Conservation (phyloP, 148 eudicot genomes). For the Pouteria glomerata region DNA sequence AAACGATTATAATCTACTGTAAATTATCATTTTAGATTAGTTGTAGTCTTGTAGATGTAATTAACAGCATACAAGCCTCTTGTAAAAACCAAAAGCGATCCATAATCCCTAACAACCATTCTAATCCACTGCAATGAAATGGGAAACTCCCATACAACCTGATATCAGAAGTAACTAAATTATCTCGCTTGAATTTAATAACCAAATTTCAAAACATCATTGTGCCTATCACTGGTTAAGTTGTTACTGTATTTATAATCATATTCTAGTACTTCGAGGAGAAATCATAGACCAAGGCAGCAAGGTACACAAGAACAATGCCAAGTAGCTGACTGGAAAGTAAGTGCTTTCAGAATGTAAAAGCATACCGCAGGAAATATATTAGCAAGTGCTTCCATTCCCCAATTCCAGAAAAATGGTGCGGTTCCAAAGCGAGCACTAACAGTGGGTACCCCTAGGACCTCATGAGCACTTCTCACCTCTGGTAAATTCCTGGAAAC, state of each 20-base stretch:
- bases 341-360: not conserved
- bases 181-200: not conserved
- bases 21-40: not conserved
- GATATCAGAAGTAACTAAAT: constrained; percentile 2
- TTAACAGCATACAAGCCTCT: not conserved
- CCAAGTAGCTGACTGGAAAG: not conserved
- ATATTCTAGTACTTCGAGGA: not conserved
- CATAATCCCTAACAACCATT: not conserved
- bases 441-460: constrained; percentile 80
- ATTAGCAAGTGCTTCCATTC: constrained; percentile 68
- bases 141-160: not conserved
- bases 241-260: not conserved
- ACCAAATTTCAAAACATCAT: not conserved
- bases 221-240: not conserved
- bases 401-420: constrained; percentile 99
- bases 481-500: constrained; percentile 84
- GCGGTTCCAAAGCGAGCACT: constrained; percentile 97
- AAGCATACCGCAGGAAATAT: constrained; percentile 67
- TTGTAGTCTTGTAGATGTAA: not conserved
- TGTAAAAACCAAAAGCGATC: not conserved
- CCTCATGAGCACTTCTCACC: constrained; percentile 73
- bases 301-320: not conserved
- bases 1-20: not conserved
- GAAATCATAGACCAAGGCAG: not conserved
- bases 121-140: not conserved